These are phyloP conservation scores for Bipolaris oryzae DNA, from an alignment of 2,329 filamentous ascomycete genomes.

Conservation along the genomic window DNA sequence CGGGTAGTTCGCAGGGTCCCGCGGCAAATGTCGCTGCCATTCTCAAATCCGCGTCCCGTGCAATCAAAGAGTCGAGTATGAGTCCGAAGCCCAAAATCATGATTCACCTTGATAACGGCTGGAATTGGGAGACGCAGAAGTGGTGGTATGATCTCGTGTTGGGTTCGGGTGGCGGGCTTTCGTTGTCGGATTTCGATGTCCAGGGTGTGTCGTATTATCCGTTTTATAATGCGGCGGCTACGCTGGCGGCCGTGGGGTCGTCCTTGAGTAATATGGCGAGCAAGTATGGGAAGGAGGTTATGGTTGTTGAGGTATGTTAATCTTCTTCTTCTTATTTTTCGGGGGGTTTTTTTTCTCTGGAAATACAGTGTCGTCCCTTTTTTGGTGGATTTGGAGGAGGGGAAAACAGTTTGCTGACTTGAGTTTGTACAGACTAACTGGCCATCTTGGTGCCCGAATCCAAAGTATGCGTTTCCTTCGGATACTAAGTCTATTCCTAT, in stretches of 20 bases:
- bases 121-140: conserved; percentile 70
- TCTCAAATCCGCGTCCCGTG: conserved; percentile 67
- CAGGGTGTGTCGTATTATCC: conserved; percentile 78
- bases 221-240: conserved; percentile 68
- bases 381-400: too few species aligned
- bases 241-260: conserved; percentile 61
- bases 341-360: too few species aligned
- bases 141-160: conserved; percentile 67
- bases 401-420: too few species aligned
- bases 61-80: conserved; percentile 67
- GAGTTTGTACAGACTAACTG: conserved; percentile 60
- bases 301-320: conserved; percentile 63
- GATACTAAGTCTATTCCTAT: conserved; percentile 67
- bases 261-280: conserved; percentile 65
- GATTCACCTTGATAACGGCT: conserved; percentile 78
- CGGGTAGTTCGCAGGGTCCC: conserved; percentile 56
- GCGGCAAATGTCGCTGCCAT: conserved; percentile 65
- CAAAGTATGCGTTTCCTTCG: conserved; percentile 63
- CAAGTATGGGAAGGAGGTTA: conserved; percentile 68
- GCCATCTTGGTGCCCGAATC: conserved; percentile 67
- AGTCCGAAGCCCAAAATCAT: conserved; percentile 68
- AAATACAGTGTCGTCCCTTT: too few species aligned
- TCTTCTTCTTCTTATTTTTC: too few species aligned
- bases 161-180: conserved; percentile 53
- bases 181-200: conserved; percentile 66